Conservation (phyloP, 140 eudicot species). For the Ambrosia hybrid region DNA sequence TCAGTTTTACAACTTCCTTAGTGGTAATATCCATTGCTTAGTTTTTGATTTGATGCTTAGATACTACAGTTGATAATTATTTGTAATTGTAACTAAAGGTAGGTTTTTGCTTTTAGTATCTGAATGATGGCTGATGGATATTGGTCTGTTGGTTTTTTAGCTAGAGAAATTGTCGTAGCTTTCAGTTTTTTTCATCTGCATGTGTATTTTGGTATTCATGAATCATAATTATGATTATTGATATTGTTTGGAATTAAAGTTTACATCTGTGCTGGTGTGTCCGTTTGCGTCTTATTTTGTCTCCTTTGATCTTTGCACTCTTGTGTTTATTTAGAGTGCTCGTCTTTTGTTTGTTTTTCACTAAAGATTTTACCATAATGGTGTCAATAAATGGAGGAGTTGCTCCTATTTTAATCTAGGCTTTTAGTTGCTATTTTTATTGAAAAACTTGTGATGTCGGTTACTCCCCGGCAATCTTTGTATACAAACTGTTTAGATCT, state of each 20-base stretch:
- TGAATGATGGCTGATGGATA: too few relatives aligned
- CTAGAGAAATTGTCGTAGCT: neutral
- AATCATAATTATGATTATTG: neutral
- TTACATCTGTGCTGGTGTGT: neutral
- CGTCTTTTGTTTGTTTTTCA: neutral
- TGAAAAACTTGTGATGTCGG: neutral
- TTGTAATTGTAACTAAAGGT: too few relatives aligned
- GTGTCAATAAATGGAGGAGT: slow-evolving; percentile 1
- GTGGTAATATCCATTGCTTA: too few relatives aligned
- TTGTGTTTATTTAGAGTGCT: neutral
- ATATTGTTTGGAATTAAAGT: neutral
- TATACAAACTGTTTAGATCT: neutral
- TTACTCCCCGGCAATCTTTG: neutral
- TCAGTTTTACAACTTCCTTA: too few relatives aligned
- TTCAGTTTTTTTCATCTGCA: neutral
- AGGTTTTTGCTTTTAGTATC: too few relatives aligned
- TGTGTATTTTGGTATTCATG: neutral
- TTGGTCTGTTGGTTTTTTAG: too few relatives aligned
- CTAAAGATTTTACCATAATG: neutral
- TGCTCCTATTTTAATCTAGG: neutral
- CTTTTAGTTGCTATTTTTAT: neutral
- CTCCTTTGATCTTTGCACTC: neutral
- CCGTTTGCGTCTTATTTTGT: neutral
- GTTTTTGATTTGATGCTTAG: too few relatives aligned
- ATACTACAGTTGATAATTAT: too few relatives aligned